Conservation (phyloP, 805 yeast species). For the Metschnikowia peoriensis region DNA sequence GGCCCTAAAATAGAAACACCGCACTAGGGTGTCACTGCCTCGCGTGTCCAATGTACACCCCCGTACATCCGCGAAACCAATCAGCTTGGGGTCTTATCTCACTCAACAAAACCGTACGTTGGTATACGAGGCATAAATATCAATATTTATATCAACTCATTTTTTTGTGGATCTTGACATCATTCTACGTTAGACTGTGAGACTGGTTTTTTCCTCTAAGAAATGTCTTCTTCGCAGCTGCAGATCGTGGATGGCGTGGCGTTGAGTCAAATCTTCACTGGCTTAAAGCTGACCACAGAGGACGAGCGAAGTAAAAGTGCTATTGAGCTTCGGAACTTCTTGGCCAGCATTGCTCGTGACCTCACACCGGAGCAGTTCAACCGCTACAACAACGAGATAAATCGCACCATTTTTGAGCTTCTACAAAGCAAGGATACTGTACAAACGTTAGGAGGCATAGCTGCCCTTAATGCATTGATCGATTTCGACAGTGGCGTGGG, state of each 20-base stretch:
- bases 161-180: too few species aligned
- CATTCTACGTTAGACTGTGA: background rate
- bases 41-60: conserved; percentile 1
- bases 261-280: conserved; percentile 51
- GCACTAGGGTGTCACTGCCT: background rate
- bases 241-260: conserved; percentile 44
- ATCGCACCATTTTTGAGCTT: conserved; percentile 81
- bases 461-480: conserved; percentile 85
- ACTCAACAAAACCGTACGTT: background rate
- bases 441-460: conserved; percentile 84
- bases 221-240: conserved; percentile 18
- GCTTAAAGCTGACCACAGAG: conserved; percentile 44
- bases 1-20: too few species aligned
- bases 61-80: conserved; percentile 13
- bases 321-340: conserved; percentile 63
- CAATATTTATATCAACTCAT: background rate
- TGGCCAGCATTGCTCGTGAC: conserved; percentile 75
- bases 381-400: conserved; percentile 78
- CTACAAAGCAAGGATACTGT: conserved; percentile 69
- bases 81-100: conserved; percentile 4
- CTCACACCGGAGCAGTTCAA: conserved; percentile 78
- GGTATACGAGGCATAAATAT: background rate
- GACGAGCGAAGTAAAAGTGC: conserved; percentile 57
- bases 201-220: background rate
- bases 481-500: conserved; percentile 74